Evolutionary conservation across 495 filamentous ascomycete genomes (phyloP).

Genomic region (Penicillium fimorum): DNA sequence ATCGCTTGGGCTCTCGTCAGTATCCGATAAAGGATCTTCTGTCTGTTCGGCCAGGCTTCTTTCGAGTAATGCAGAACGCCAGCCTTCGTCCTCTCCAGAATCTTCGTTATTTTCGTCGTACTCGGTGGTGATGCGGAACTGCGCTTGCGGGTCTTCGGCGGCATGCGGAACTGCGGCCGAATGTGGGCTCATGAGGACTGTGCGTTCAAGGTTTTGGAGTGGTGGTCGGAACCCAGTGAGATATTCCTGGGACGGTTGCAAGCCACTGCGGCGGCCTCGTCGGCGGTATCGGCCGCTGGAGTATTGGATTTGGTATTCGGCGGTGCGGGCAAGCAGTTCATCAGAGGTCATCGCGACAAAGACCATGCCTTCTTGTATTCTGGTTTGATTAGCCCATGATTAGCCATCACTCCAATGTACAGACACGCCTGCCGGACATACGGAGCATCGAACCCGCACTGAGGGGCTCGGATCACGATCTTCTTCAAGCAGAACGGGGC

Average conservation of each 20-base stretch:
- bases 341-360: constrained; percentile 83
- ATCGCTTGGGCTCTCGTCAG: constrained; percentile 53
- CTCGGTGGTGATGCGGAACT: constrained; percentile 52
- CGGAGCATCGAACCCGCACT: constrained; percentile 78
- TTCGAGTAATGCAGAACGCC: constrained; percentile 28
- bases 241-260: constrained; percentile 45
- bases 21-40: constrained; percentile 45
- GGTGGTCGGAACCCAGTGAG: constrained; percentile 38
- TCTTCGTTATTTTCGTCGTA: constrained; percentile 48
- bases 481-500: constrained; percentile 78
- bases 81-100: constrained; percentile 26
- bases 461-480: constrained; percentile 83
- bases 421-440: constrained; percentile 49
- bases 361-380: constrained; percentile 89
- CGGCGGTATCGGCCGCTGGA: constrained; percentile 29
- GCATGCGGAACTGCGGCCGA: constrained; percentile 25
- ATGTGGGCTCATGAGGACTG: constrained; percentile 25
- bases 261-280: constrained; percentile 27
- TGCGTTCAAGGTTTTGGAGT: constrained; percentile 33
- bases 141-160: constrained; percentile 26
- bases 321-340: constrained; percentile 70
- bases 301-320: constrained; percentile 74
- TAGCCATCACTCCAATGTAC: background rate
- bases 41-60: constrained; percentile 23
- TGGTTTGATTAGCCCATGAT: constrained; percentile 36